Conservation (phyloP, 148 eudicot species). For the Chenopodium formosanum region DNA sequence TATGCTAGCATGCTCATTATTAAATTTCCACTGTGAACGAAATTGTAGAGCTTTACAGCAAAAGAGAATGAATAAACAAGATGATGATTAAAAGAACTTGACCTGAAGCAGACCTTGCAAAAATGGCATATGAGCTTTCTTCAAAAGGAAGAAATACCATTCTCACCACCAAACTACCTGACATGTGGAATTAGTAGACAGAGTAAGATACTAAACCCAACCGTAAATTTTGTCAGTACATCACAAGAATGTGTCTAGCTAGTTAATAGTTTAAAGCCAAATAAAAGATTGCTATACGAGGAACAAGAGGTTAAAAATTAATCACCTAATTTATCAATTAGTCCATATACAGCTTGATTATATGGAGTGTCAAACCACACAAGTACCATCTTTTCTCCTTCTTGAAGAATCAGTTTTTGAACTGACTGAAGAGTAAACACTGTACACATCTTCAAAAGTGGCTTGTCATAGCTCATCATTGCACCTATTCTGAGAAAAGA, state of each 20-base stretch:
- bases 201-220: slow-evolving; percentile 3
- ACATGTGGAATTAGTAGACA: slow-evolving; percentile 10
- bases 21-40: background rate
- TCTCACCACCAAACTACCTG: slow-evolving; percentile 99
- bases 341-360: slow-evolving; percentile 97
- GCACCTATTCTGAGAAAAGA: slow-evolving; percentile 48
- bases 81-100: slow-evolving; percentile 26
- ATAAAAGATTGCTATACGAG: slow-evolving; percentile 5
- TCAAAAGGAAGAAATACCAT: slow-evolving; percentile 95
- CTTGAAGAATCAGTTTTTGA: slow-evolving; percentile 90
- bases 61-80: background rate
- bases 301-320: slow-evolving; percentile 6
- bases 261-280: background rate
- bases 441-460: slow-evolving; percentile 72
- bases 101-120: slow-evolving; percentile 99
- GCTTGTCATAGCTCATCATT: slow-evolving; percentile 47
- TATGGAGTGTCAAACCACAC: slow-evolving; percentile 97
- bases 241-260: background rate
- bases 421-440: slow-evolving; percentile 83
- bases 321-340: slow-evolving; percentile 94
- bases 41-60: background rate
- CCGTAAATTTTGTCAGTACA: background rate
- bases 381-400: slow-evolving; percentile 99
- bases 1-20: background rate
- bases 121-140: slow-evolving; percentile 89